Conservation (phyloP, 768 basidiomycete genomes). For the Piloderma croceum region DNA sequence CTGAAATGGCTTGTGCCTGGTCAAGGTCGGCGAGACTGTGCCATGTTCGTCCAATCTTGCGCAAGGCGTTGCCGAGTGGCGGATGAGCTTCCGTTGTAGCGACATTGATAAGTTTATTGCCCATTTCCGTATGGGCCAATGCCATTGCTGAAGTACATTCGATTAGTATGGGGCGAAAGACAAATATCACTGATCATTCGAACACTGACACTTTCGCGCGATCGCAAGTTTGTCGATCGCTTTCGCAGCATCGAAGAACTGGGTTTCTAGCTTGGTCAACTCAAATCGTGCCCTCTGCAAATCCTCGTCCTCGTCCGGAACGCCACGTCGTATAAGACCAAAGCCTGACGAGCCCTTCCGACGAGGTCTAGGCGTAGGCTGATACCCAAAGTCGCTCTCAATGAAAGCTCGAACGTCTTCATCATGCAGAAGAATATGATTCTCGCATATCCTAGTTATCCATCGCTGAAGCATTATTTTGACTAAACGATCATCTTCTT, state of each 20-base stretch:
- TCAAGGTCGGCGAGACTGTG: conserved; percentile 86
- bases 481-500: conserved; percentile 95
- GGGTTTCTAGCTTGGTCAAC: conserved; percentile 84
- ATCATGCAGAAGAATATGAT: conserved; percentile 80
- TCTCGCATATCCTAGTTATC: conserved; percentile 90
- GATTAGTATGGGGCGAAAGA: neutral
- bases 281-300: conserved; percentile 87
- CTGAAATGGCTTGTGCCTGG: conserved; percentile 87
- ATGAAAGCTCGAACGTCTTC: conserved; percentile 94
- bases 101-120: conserved; percentile 86
- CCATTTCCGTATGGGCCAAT: conserved; percentile 77
- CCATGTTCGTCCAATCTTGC: conserved; percentile 82
- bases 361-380: conserved; percentile 71
- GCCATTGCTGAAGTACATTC: conserved; percentile 82
- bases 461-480: conserved; percentile 93
- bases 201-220: conserved; percentile 63
- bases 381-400: conserved; percentile 96
- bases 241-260: conserved; percentile 90
- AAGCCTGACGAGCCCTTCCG: conserved; percentile 73
- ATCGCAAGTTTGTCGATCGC: conserved; percentile 83
- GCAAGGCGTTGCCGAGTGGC: conserved; percentile 75
- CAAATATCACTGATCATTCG: no score
- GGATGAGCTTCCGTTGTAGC: conserved; percentile 86
- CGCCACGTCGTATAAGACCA: conserved; percentile 67
- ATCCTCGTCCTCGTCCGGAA: conserved; percentile 93